Percentiles rank a stretch among this genome's conserved stretches.
phyloP scores from a whole-genome alignment of 2,329 filamentous ascomycete genomes.

The Botrytis porri region DNA sequence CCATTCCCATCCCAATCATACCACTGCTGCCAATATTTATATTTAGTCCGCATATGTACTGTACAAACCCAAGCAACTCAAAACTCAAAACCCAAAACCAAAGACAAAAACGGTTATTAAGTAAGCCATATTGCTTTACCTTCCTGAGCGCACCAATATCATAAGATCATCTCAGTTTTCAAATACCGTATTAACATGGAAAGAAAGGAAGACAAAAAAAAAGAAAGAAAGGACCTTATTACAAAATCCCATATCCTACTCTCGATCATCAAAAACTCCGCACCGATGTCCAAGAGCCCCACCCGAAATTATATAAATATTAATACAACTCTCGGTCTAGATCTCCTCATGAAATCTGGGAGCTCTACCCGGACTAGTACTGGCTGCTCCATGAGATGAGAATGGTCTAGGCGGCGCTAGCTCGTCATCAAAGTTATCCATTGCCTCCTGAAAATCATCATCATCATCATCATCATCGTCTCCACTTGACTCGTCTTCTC shows the following conservation, averaged over 20 bases:
- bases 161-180: neutral
- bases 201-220: no score
- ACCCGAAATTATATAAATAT: neutral
- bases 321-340: constrained; percentile 26
- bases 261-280: neutral
- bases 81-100: neutral
- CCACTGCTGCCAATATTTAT: neutral
- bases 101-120: neutral
- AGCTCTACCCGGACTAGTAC: constrained; percentile 53
- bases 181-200: neutral
- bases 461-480: constrained; percentile 43
- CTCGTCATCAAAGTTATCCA: constrained; percentile 44
- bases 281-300: neutral
- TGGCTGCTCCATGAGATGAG: constrained; percentile 33
- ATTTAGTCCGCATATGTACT: neutral
- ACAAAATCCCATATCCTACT: neutral
- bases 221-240: no score
- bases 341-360: constrained; percentile 60
- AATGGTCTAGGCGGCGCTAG: constrained; percentile 40
- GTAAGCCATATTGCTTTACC: neutral
- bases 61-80: neutral
- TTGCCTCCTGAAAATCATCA: constrained; percentile 52
- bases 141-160: neutral
- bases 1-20: no score
- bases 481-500: neutral